Evolutionary conservation across 169 alveolate species (phyloP).

Genomic region (Perkinsus chesapeaki): DNA sequence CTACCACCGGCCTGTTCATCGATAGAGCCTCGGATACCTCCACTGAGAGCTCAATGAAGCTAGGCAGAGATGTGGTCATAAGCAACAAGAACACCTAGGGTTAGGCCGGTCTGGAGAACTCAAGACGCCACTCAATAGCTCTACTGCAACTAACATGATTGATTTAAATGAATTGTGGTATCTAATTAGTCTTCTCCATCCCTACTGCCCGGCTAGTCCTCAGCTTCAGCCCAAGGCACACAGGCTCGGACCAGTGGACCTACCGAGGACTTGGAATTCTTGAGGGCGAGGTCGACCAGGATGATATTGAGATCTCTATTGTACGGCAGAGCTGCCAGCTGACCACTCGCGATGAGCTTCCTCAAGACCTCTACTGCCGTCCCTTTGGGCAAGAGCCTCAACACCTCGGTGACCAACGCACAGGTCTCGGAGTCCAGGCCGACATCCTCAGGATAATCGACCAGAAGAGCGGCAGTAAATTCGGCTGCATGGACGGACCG

Average conservation of each 20-base stretch:
- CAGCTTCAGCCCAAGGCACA: not conserved
- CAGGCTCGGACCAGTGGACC: not conserved
- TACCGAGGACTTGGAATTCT: not conserved
- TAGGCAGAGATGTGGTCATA: too few species aligned
- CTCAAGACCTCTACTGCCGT: not conserved
- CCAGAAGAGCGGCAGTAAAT: not conserved
- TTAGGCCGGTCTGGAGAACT: too few species aligned
- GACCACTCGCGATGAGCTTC: not conserved
- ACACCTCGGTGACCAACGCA: not conserved
- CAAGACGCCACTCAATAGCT: too few species aligned
- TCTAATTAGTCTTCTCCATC: not conserved
- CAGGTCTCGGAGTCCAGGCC: not conserved
- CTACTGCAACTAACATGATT: not conserved
- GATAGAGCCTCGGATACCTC: conserved; percentile 31
- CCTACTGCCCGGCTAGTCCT: not conserved
- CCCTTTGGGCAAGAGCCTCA: not conserved
- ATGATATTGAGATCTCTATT: not conserved
- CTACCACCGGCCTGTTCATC: conserved; percentile 54
- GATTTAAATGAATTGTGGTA: not conserved
- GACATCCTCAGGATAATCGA: not conserved
- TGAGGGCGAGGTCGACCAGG: not conserved
- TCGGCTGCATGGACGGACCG: not conserved
- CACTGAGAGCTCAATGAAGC: not conserved
- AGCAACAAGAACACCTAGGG: not conserved
- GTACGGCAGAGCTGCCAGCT: not conserved